These are phyloP conservation scores for Hibiscus trionum DNA, from an alignment of 345 rosid species.

Conservation along the genomic window DNA sequence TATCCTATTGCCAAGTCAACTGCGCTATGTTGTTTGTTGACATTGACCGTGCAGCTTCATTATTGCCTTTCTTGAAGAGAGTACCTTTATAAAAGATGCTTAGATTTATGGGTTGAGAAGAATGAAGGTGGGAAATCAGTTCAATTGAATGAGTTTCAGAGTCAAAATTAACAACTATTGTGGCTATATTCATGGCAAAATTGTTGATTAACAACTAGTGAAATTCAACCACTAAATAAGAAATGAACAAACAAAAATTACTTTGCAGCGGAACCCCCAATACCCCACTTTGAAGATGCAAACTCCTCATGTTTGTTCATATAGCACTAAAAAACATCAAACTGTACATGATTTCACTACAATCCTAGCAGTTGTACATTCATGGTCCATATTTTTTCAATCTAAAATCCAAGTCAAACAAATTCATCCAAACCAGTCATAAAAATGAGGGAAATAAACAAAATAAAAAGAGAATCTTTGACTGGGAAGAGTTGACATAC, in stretches of 20 bases:
- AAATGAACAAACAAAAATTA: neutral
- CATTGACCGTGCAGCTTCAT: neutral
- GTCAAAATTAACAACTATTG: neutral
- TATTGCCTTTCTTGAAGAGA: neutral
- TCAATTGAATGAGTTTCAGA: neutral
- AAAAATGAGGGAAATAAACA: neutral
- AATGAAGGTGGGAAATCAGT: neutral
- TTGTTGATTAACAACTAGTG: too few relatives aligned
- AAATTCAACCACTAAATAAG: neutral
- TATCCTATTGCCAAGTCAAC: neutral
- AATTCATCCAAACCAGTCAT: neutral
- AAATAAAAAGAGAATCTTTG: neutral
- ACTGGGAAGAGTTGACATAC: conserved; percentile 42
- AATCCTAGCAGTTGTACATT: neutral
- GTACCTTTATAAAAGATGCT: neutral
- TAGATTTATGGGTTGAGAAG: neutral
- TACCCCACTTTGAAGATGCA: neutral
- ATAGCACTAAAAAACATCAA: neutral
- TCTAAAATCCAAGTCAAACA: neutral
- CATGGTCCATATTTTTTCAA: neutral
- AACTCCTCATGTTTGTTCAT: neutral
- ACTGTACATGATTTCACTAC: neutral
- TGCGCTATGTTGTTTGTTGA: neutral
- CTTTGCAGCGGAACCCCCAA: neutral
- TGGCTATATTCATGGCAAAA: neutral